Evolutionary conservation across 73 alveolate genomes (phyloP).

Genomic region (Tetrahymena elliotti): DNA sequence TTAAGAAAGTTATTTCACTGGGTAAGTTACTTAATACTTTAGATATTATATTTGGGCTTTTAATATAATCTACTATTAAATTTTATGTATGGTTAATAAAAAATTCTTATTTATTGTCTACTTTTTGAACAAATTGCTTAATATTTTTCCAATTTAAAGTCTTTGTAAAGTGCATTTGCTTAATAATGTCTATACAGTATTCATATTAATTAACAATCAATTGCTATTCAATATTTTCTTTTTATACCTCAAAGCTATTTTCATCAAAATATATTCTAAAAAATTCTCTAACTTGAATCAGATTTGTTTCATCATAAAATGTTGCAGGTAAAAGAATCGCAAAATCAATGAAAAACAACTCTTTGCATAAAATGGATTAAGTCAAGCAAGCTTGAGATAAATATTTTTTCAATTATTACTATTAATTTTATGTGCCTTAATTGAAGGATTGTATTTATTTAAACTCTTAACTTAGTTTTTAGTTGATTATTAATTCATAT

Average conservation of each 20-base stretch:
- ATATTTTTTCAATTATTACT: neutral
- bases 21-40: neutral
- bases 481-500: too few species aligned
- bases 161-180: neutral
- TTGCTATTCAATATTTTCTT: neutral
- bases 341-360: neutral
- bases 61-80: neutral
- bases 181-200: neutral
- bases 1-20: neutral
- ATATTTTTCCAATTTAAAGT: neutral
- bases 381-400: neutral
- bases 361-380: neutral
- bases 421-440: too few species aligned
- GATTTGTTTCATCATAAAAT: neutral
- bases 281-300: neutral
- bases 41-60: neutral
- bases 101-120: neutral
- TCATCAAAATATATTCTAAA: neutral
- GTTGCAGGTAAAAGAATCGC: neutral
- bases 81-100: neutral
- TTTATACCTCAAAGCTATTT: neutral
- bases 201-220: neutral
- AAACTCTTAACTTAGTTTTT: neutral
- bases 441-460: neutral
- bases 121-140: neutral